These are phyloP conservation scores for Ballota nigra DNA, from an alignment of 257 asterid species.

Conservation along the genomic window DNA sequence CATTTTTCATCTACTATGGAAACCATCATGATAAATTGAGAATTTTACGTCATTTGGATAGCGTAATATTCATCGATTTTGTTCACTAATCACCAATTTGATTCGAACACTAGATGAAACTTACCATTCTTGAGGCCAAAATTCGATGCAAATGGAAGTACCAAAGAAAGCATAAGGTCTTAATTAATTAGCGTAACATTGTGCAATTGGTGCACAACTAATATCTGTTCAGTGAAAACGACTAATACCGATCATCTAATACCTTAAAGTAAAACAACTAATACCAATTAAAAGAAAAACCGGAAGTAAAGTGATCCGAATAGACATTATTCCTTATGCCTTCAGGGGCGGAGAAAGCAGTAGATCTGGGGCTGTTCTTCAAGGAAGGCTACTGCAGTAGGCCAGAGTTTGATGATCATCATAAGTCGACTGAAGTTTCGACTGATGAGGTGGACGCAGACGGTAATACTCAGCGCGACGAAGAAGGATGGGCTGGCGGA, in stretches of 20 bases:
- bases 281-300: too few relatives aligned
- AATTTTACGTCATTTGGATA: not conserved
- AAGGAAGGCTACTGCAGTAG: constrained; percentile 48
- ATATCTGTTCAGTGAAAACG: too few relatives aligned
- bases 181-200: too few relatives aligned
- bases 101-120: not conserved
- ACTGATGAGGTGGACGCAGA: constrained; percentile 27
- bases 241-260: too few relatives aligned
- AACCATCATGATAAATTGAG: not conserved
- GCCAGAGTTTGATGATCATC: constrained; percentile 27
- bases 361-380: constrained; percentile 38
- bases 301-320: too few relatives aligned
- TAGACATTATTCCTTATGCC: constrained; percentile 2
- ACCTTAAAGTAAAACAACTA: too few relatives aligned
- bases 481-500: constrained; percentile 63
- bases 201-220: too few relatives aligned
- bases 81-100: not conserved
- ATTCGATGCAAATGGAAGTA: too few relatives aligned
- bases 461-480: constrained; percentile 24
- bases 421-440: constrained; percentile 25
- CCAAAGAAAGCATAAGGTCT: not conserved
- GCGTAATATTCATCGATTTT: not conserved
- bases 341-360: constrained; percentile 20
- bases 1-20: not conserved
- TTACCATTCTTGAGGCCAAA: not conserved